A percentile compares a stretch with the other conserved stretches of the same genome.
Conservation (phyloP, 495 filamentous ascomycete genomes). For the Daldinia grandis region DNA sequence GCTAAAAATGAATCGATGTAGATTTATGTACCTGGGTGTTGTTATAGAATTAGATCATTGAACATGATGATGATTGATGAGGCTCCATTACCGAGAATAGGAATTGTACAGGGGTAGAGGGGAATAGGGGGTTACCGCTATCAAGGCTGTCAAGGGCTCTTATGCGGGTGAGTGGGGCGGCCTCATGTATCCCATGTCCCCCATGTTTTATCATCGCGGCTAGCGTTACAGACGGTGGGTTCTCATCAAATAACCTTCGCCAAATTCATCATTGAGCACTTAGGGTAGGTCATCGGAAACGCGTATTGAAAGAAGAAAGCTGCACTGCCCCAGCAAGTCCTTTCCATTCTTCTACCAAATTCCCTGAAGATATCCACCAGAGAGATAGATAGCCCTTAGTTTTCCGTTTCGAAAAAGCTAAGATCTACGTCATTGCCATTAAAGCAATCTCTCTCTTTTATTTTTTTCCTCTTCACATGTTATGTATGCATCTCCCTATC, state of each 20-base stretch:
- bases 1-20: background rate
- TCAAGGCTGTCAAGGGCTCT: constrained; percentile 16
- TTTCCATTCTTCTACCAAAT: background rate
- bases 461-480: constrained; percentile 15
- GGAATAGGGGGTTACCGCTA: constrained; percentile 21
- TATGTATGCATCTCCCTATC: background rate
- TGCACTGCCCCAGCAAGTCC: constrained; percentile 32
- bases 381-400: background rate
- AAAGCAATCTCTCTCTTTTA: constrained; percentile 19
- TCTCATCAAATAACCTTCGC: constrained; percentile 39
- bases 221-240: constrained; percentile 38
- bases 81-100: constrained; percentile 34
- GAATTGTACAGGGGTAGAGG: constrained; percentile 25
- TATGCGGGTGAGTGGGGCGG: constrained; percentile 24
- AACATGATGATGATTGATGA: constrained; percentile 19
- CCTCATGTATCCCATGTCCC: constrained; percentile 14
- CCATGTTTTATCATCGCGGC: constrained; percentile 42
- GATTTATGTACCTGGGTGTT: background rate
- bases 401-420: constrained; percentile 25
- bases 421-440: constrained; percentile 33
- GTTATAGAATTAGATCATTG: background rate
- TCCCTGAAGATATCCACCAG: background rate
- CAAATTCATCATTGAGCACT: constrained; percentile 19
- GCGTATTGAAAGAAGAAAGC: constrained; percentile 29
- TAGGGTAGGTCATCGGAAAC: constrained; percentile 35